Evolutionary conservation across 495 filamentous ascomycete genomes (phyloP).

Genomic region (Jackrogersella multiformis): DNA sequence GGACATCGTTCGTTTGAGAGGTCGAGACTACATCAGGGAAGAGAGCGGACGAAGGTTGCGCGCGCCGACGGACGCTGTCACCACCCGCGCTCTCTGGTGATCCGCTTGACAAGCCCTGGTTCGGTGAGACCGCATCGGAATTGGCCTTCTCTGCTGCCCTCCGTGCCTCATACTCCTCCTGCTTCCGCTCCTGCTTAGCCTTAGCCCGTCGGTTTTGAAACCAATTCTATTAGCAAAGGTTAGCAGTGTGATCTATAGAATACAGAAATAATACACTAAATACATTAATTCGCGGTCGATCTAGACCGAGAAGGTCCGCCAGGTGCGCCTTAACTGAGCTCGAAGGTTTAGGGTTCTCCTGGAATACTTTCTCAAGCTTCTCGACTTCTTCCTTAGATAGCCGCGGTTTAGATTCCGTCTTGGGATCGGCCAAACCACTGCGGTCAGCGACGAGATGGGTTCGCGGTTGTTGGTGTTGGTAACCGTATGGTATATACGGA

Average conservation of each 20-base stretch:
- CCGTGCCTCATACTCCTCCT: slow-evolving; percentile 70
- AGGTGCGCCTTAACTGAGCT: slow-evolving; percentile 79
- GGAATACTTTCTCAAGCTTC: slow-evolving; percentile 76
- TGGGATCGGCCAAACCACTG: slow-evolving; percentile 36
- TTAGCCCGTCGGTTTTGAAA: slow-evolving; percentile 90
- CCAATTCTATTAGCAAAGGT: slow-evolving; percentile 73
- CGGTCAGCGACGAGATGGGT: slow-evolving; percentile 38
- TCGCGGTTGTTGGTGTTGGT: slow-evolving; percentile 36
- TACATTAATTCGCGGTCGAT: slow-evolving; percentile 80
- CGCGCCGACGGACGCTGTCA: slow-evolving; percentile 45
- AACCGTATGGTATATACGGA: slow-evolving; percentile 43
- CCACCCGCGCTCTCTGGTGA: slow-evolving; percentile 43
- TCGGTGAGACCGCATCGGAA: slow-evolving; percentile 50
- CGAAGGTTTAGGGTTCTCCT: slow-evolving; percentile 79
- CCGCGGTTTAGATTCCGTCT: slow-evolving; percentile 68
- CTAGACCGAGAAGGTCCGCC: slow-evolving; percentile 75
- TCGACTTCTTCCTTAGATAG: slow-evolving; percentile 86
- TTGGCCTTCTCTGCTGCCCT: slow-evolving; percentile 62
- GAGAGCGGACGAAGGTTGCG: slow-evolving; percentile 49
- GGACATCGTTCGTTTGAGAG: slow-evolving; percentile 20
- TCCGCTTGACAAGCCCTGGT: slow-evolving; percentile 39
- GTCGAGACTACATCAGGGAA: slow-evolving; percentile 44
- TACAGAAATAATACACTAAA: slow-evolving; percentile 45
- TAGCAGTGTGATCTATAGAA: slow-evolving; percentile 34
- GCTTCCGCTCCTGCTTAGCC: slow-evolving; percentile 78